Conservation (phyloP, 2,329 filamentous ascomycete genomes). For the Nemania sp. region DNA sequence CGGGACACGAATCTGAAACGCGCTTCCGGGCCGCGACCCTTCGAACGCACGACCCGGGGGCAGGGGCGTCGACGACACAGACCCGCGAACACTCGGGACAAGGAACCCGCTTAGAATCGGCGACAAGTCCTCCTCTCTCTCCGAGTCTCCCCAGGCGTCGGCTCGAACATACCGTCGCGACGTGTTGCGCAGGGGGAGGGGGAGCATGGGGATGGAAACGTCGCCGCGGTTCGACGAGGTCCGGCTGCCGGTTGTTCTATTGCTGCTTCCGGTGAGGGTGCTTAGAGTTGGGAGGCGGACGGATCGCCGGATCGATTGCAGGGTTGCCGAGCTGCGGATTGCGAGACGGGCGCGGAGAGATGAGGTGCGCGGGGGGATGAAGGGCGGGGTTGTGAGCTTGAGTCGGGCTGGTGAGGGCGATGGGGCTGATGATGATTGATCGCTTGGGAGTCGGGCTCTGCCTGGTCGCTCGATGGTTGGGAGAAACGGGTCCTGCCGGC, state of each 20-base stretch:
- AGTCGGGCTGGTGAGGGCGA: background rate
- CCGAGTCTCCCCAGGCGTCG: too few relatives aligned
- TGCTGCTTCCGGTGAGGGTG: conserved; percentile 3
- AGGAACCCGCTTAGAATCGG: background rate
- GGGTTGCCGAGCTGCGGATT: conserved; percentile 20
- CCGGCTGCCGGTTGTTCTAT: conserved; percentile 1
- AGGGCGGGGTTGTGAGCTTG: conserved; percentile 13
- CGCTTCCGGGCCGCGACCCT: background rate
- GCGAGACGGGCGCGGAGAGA: conserved; percentile 22
- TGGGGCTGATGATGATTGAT: background rate
- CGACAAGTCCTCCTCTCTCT: background rate
- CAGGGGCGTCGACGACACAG: background rate
- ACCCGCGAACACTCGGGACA: background rate
- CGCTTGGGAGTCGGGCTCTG: background rate
- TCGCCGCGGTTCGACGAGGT: background rate
- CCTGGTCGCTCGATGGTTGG: conserved; percentile 12
- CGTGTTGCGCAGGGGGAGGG: background rate
- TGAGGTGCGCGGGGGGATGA: conserved; percentile 30
- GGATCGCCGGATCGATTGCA: conserved; percentile 17
- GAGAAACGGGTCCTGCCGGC: background rate
- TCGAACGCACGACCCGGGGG: too few relatives aligned
- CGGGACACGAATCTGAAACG: background rate
- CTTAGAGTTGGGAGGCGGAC: conserved; percentile 17
- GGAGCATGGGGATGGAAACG: conserved; percentile 17
- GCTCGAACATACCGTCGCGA: background rate